A percentile compares a stretch with the other conserved stretches of the same genome.
Evolutionary conservation across 139 green algal species (phyloP).

Genomic region (Yamagishiella unicocca): DNA sequence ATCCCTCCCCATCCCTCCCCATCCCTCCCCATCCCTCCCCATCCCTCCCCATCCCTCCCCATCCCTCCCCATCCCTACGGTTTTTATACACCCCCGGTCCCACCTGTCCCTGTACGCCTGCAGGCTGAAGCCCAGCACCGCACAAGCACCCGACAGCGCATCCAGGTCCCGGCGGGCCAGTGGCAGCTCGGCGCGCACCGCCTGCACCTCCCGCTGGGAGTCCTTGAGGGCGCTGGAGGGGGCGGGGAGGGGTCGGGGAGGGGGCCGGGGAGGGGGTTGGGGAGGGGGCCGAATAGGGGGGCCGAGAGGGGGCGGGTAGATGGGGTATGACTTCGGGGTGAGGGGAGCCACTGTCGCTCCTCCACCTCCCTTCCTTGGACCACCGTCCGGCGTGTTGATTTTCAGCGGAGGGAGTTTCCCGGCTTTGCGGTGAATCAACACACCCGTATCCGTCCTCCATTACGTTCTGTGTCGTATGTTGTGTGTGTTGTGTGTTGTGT

Average conservation of each 20-base stretch:
- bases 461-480: no score
- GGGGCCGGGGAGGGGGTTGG: background rate
- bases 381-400: background rate
- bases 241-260: background rate
- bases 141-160: constrained; percentile 16
- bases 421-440: no score
- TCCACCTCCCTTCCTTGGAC: background rate
- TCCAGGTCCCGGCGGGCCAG: background rate
- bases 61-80: no score
- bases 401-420: no score
- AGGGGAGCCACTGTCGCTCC: background rate
- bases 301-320: background rate
- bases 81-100: no score
- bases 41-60: constrained; percentile 18
- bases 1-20: no score
- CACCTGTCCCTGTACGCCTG: constrained; percentile 40
- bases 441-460: no score
- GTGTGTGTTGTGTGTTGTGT: no score
- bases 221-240: background rate
- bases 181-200: constrained; percentile 14
- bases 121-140: constrained; percentile 30
- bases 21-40: no score
- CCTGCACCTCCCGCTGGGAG: background rate
- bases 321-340: background rate
- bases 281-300: background rate